Conservation (phyloP, 164 flowering plant species). For the Piper betle region DNA sequence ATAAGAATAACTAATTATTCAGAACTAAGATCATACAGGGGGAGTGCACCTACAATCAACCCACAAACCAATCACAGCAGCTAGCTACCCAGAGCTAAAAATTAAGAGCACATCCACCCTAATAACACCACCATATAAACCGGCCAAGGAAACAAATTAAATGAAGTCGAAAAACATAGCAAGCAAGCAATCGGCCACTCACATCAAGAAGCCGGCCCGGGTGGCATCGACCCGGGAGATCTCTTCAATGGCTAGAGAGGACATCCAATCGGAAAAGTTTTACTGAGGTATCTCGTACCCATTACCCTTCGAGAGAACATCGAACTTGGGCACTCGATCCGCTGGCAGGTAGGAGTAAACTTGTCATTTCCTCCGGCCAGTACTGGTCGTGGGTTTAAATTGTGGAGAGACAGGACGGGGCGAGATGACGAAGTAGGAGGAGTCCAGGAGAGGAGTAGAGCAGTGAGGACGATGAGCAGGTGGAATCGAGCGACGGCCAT, state of each 20-base stretch:
- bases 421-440: too few relatives aligned
- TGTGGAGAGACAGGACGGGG: neutral
- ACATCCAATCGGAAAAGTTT: constrained; percentile 51
- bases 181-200: constrained; percentile 1
- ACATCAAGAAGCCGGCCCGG: constrained; percentile 55
- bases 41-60: neutral
- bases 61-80: neutral
- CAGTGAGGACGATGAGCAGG: too few relatives aligned
- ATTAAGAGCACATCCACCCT: too few relatives aligned
- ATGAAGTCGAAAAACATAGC: neutral
- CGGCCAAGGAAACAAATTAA: neutral
- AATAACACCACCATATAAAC: too few relatives aligned
- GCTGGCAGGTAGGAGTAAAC: constrained; percentile 46
- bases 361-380: neutral
- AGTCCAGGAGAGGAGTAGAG: too few relatives aligned
- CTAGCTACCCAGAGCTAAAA: too few relatives aligned
- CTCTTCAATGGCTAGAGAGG: constrained; percentile 57
- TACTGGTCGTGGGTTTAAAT: neutral
- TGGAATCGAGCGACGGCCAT: too few relatives aligned
- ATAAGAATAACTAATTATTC: too few relatives aligned
- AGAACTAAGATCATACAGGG: neutral
- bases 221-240: constrained; percentile 68
- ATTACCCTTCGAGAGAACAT: constrained; percentile 33
- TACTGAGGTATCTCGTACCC: constrained; percentile 76
- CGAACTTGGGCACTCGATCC: constrained; percentile 81